Evolutionary conservation across 371 early-diverging fungal species (phyloP).

Genomic region (Apophysomyces ossiformis): DNA sequence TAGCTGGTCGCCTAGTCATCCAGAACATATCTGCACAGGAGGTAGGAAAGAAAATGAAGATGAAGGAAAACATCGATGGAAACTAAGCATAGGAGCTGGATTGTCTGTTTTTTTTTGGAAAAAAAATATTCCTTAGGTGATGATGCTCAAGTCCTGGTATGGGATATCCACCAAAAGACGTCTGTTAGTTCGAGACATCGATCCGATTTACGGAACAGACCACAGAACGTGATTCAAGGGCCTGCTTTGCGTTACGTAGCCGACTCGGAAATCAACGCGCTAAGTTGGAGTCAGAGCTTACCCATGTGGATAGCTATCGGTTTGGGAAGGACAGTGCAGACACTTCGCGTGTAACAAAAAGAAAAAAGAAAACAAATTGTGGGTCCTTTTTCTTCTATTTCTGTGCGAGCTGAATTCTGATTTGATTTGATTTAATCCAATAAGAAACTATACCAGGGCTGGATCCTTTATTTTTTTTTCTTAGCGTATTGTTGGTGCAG

Average conservation of each 20-base stretch:
- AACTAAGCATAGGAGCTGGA: neutral
- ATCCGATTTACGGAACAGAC: neutral
- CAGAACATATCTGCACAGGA: constrained; percentile 67
- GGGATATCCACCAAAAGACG: constrained; percentile 51
- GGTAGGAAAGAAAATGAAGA: constrained; percentile 48
- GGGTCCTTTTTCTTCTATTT: too few relatives aligned
- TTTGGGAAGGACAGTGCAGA: constrained; percentile 59
- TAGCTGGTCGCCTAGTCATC: constrained; percentile 76
- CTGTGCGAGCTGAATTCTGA: neutral
- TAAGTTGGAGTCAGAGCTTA: constrained; percentile 62
- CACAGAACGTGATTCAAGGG: constrained; percentile 42
- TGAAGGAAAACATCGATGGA: neutral
- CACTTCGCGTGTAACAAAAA: constrained; percentile 34
- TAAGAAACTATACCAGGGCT: neutral
- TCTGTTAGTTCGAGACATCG: constrained; percentile 34
- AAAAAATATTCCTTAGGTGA: constrained; percentile 55
- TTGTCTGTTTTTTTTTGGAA: neutral
- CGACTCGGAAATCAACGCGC: constrained; percentile 62
- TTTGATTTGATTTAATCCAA: neutral
- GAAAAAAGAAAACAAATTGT: too few relatives aligned
- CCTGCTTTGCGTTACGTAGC: constrained; percentile 68
- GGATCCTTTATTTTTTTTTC: neutral
- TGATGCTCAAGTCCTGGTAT: constrained; percentile 74
- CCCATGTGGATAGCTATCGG: constrained; percentile 75
- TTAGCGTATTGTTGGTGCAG: neutral